These are phyloP conservation scores for Neurospora sp. DNA, from an alignment of 495 filamentous ascomycete genomes.

Conservation along the genomic window DNA sequence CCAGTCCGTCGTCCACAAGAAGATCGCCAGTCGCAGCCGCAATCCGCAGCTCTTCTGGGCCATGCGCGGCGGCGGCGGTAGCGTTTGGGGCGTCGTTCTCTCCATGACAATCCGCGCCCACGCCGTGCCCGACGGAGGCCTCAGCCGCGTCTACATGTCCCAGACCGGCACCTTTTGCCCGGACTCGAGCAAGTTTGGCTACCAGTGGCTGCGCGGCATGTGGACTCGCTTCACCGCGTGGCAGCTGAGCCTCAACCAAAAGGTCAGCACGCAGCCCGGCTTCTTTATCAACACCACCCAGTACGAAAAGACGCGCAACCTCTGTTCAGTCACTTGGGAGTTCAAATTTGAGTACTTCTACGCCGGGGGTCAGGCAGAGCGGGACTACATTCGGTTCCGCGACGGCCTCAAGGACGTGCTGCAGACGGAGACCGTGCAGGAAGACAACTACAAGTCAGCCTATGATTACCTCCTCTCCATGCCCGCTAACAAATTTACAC, in stretches of 20 bases:
- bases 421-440: background rate
- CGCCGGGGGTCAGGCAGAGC: background rate
- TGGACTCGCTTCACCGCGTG: background rate
- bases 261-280: slow-evolving; percentile 4
- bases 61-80: slow-evolving; percentile 45
- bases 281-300: background rate
- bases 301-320: background rate
- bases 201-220: slow-evolving; percentile 1
- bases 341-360: slow-evolving; percentile 1
- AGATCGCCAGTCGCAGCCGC: slow-evolving; percentile 23
- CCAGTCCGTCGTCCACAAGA: slow-evolving; percentile 23
- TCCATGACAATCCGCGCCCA: slow-evolving; percentile 33
- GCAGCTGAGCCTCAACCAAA: background rate
- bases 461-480: background rate
- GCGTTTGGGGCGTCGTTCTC: slow-evolving; percentile 45
- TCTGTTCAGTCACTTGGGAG: background rate
- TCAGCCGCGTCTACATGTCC: background rate
- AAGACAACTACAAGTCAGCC: background rate
- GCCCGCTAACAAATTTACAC: background rate
- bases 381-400: background rate
- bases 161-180: background rate
- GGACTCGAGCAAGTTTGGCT: background rate
- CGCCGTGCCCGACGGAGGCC: slow-evolving; percentile 3
- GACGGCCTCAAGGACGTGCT: background rate
- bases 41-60: slow-evolving; percentile 49